Conservation (phyloP, 1,284 basidiomycete species). For the Peniophora sp. region DNA sequence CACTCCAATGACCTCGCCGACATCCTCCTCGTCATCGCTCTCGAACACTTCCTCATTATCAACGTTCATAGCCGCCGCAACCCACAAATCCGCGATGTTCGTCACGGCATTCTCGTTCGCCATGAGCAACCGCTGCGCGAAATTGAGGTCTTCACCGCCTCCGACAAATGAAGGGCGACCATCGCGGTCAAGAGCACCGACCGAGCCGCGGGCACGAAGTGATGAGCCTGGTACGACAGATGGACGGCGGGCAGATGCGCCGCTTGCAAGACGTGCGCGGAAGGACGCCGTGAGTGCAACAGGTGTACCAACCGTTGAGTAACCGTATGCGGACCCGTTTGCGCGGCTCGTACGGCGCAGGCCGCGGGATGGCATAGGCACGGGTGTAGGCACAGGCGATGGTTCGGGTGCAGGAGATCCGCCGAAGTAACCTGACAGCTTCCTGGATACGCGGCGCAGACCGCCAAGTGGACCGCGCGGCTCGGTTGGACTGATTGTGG, state of each 20-base stretch:
- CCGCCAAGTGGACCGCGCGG: conserved; percentile 16
- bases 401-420: conserved; percentile 12
- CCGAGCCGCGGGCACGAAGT: conserved; percentile 42
- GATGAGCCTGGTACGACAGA: conserved; percentile 6
- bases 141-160: conserved; percentile 56
- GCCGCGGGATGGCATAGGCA: conserved; percentile 39
- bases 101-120: conserved; percentile 89
- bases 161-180: conserved; percentile 29
- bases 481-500: conserved; percentile 2
- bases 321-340: conserved; percentile 77
- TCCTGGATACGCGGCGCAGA: conserved; percentile 28
- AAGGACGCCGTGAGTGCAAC: conserved; percentile 35
- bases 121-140: conserved; percentile 86
- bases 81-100: conserved; percentile 87
- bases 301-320: conserved; percentile 27
- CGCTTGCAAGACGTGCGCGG: conserved; percentile 37
- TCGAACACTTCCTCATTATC: conserved; percentile 77
- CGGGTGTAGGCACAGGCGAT: conserved; percentile 38
- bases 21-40: conserved; percentile 32
- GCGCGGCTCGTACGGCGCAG: conserved; percentile 48
- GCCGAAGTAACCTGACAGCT: conserved; percentile 49
- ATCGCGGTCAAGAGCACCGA: conserved; percentile 24
- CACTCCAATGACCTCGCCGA: conserved; percentile 20
- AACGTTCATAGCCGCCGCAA: conserved; percentile 86
- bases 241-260: conserved; percentile 1